A percentile compares a stretch with the other conserved stretches of the same genome.
These are phyloP conservation scores for Trametes punicea DNA, from an alignment of 768 basidiomycete genomes.

Conservation along the genomic window DNA sequence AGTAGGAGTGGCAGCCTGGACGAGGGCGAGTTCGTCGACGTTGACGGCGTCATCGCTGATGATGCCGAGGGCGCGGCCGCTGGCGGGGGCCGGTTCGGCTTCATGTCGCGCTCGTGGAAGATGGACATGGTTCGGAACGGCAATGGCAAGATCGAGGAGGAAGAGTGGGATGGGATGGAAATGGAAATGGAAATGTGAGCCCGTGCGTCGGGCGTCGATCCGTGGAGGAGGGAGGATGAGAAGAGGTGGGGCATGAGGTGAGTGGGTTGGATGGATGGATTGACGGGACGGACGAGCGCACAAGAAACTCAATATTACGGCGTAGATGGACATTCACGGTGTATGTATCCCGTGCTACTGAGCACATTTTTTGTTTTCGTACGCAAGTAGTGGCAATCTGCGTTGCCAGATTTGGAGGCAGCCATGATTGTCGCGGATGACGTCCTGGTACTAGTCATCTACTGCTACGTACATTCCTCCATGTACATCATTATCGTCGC, in stretches of 20 bases:
- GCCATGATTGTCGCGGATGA: background rate
- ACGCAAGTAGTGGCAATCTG: background rate
- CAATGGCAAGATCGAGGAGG: slow-evolving; percentile 37
- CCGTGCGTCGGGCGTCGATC: background rate
- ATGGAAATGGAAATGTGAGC: slow-evolving; percentile 70
- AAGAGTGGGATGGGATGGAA: slow-evolving; percentile 45
- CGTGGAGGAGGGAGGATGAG: background rate
- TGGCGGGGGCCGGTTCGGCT: slow-evolving; percentile 24
- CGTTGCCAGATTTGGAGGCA: background rate
- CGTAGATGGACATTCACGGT: slow-evolving; percentile 2
- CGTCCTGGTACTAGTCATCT: background rate
- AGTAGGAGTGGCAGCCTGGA: slow-evolving; percentile 35
- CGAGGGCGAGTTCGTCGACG: slow-evolving; percentile 29
- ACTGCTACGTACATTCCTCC: slow-evolving; percentile 1
- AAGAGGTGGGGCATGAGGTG: background rate
- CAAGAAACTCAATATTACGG: background rate
- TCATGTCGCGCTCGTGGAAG: slow-evolving; percentile 28
- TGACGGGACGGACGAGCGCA: background rate
- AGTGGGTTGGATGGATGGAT: background rate
- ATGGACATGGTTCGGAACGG: slow-evolving; percentile 25
- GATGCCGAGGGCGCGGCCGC: slow-evolving; percentile 26
- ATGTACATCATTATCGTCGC: slow-evolving; percentile 12
- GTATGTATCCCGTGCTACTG: background rate
- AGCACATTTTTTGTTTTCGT: background rate
- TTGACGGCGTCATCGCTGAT: slow-evolving; percentile 26